Evolutionary conservation across 192 early-diverging fungal species (phyloP).

Genomic region (Coemansia sp.): DNA sequence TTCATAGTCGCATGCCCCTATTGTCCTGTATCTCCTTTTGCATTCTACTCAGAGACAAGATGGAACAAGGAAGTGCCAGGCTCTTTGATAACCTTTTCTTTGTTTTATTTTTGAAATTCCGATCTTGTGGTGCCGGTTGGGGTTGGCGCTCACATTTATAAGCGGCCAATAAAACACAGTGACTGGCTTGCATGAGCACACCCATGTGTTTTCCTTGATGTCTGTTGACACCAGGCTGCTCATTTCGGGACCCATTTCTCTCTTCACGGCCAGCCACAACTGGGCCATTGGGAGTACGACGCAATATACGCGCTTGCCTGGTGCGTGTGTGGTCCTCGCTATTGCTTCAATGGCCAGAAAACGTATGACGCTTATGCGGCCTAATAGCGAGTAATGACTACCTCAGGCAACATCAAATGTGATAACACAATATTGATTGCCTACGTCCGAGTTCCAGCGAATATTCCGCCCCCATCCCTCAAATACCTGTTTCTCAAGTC

Average conservation of each 20-base stretch:
- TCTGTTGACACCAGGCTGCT: neutral
- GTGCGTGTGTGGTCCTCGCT: neutral
- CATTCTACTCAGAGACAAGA: neutral
- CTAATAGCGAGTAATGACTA: neutral
- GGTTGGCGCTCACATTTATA: neutral
- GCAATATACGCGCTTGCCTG: neutral
- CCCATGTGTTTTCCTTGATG: neutral
- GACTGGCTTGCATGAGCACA: neutral
- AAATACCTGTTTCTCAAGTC: conserved; percentile 4
- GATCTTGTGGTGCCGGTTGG: neutral
- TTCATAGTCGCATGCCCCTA: conserved; percentile 5
- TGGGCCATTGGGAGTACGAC: neutral
- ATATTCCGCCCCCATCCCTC: neutral
- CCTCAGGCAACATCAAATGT: neutral
- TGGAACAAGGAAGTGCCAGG: neutral
- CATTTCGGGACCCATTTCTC: neutral
- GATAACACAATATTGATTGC: neutral
- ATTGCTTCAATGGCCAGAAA: neutral
- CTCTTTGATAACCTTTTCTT: neutral
- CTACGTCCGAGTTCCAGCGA: neutral
- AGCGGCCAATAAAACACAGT: neutral
- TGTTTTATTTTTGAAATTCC: neutral
- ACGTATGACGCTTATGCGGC: neutral
- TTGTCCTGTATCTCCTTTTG: neutral
- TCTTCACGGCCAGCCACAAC: neutral